These are phyloP conservation scores for Cercospora berteroae DNA, from an alignment of 2,329 filamentous ascomycete species.

Conservation along the genomic window DNA sequence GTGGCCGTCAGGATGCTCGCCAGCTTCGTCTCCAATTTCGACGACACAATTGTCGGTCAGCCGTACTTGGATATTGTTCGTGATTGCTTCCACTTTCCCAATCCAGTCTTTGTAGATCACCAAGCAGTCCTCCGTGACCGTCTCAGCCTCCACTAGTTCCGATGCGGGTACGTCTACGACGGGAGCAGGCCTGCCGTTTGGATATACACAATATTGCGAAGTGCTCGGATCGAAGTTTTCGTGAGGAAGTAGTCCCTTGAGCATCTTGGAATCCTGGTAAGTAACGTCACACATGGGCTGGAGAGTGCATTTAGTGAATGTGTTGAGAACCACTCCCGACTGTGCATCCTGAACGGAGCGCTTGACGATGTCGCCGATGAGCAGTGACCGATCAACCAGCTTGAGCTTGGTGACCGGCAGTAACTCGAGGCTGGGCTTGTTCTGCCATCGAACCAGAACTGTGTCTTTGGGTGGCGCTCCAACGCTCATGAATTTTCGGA, in stretches of 20 bases:
- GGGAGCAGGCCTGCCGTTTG: slow-evolving; percentile 19
- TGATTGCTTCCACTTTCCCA: slow-evolving; percentile 52
- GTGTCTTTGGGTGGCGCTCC: slow-evolving; percentile 53
- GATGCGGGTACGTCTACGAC: slow-evolving; percentile 34
- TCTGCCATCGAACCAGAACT: slow-evolving; percentile 51
- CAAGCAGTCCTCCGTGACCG: slow-evolving; percentile 51
- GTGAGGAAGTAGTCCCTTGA: slow-evolving; percentile 30
- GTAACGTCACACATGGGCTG: slow-evolving; percentile 34
- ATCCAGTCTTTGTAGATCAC: slow-evolving; percentile 58
- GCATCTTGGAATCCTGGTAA: slow-evolving; percentile 20
- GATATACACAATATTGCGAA: slow-evolving; percentile 18
- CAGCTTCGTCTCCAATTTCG: slow-evolving; percentile 47
- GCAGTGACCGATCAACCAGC: slow-evolving; percentile 54
- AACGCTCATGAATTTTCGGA: slow-evolving; percentile 42
- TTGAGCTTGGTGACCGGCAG: slow-evolving; percentile 46
- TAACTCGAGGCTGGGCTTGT: slow-evolving; percentile 43
- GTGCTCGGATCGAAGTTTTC: slow-evolving; percentile 14
- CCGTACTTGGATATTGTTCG: slow-evolving; percentile 51
- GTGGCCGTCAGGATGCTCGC: slow-evolving; percentile 36
- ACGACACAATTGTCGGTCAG: slow-evolving; percentile 56
- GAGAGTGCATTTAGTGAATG: slow-evolving; percentile 48
- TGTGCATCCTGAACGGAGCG: slow-evolving; percentile 47
- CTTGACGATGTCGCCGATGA: slow-evolving; percentile 58
- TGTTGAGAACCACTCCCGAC: slow-evolving; percentile 56
- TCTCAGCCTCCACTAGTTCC: slow-evolving; percentile 32